Evolutionary conservation across 176 grass and related monocot species (phyloP).

Genomic region (Echinochloa phyllopogon): DNA sequence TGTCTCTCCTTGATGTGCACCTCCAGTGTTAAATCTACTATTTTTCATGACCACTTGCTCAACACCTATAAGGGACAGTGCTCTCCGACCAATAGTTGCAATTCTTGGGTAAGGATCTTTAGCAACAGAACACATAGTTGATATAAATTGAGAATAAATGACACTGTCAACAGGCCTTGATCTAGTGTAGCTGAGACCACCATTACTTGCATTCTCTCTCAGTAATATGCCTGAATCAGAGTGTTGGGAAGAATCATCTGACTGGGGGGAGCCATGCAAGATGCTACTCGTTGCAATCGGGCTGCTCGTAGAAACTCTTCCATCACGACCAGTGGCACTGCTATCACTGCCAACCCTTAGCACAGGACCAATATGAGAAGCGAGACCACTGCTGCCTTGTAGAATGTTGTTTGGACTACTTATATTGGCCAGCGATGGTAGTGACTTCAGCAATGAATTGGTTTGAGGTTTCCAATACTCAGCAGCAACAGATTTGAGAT

Average conservation of each 20-base stretch:
- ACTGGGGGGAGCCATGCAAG: conserved; percentile 87
- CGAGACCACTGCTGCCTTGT: conserved; percentile 51
- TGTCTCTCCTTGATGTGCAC: conserved; percentile 62
- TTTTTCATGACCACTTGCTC: conserved; percentile 84
- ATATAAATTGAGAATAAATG: conserved; percentile 84
- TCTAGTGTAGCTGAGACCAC: conserved; percentile 64
- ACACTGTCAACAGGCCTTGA: conserved; percentile 61
- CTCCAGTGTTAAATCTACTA: conserved; percentile 69
- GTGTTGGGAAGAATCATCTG: conserved; percentile 93
- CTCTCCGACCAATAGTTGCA: conserved; percentile 66
- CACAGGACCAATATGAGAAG: conserved; percentile 77
- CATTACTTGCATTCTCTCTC: conserved; percentile 81
- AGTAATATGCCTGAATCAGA: conserved; percentile 86
- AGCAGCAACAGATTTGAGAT: conserved; percentile 84
- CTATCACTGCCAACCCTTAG: conserved; percentile 87
- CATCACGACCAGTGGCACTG: conserved; percentile 62
- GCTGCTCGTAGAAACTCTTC: conserved; percentile 76
- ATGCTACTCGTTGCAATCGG: conserved; percentile 66
- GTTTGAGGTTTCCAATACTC: conserved; percentile 88
- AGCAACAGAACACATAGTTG: conserved; percentile 77
- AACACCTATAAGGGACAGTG: conserved; percentile 82
- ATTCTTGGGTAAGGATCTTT: conserved; percentile 92
- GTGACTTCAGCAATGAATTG: conserved; percentile 71
- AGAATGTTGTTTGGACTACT: conserved; percentile 62
- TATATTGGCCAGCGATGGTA: conserved; percentile 87